A percentile compares a stretch with the other conserved stretches of the same genome.
phyloP scores from a whole-genome alignment of 768 basidiomycete species.

The Coprinopsis strossmayeri region DNA sequence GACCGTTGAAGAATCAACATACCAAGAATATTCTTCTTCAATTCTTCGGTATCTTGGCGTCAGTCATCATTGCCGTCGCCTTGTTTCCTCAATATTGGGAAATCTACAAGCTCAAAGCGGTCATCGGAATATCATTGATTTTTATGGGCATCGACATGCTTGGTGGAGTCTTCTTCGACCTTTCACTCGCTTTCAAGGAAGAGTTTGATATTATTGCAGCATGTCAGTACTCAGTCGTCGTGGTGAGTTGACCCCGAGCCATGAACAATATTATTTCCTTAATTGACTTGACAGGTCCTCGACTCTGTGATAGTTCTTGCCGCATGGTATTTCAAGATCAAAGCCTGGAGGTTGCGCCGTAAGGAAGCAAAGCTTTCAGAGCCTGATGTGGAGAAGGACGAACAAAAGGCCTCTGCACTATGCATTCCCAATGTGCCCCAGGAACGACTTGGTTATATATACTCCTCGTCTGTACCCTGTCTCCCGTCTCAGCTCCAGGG shows the following conservation, averaged over 20 bases:
- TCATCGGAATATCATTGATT: slow-evolving; percentile 59
- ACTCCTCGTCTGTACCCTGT: too few relatives aligned
- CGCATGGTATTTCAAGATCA: slow-evolving; percentile 52
- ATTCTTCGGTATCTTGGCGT: slow-evolving; percentile 57
- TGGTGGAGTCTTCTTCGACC: slow-evolving; percentile 64
- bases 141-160: slow-evolving; percentile 69
- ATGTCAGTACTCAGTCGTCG: slow-evolving; percentile 55
- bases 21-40: slow-evolving; percentile 29
- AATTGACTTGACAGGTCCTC: slow-evolving; percentile 35
- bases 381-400: too few relatives aligned
- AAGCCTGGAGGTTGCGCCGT: not conserved
- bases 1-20: slow-evolving; percentile 27
- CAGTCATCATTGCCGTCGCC: slow-evolving; percentile 47
- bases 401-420: too few relatives aligned
- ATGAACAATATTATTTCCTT: not conserved
- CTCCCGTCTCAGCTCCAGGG: too few relatives aligned
- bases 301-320: slow-evolving; percentile 56
- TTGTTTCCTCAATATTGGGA: slow-evolving; percentile 66
- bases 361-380: too few relatives aligned
- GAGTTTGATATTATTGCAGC: slow-evolving; percentile 59
- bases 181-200: slow-evolving; percentile 62
- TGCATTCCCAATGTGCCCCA: not conserved
- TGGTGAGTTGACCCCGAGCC: slow-evolving; percentile 32
- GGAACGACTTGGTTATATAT: too few relatives aligned
- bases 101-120: slow-evolving; percentile 58